A percentile compares a stretch with the other conserved stretches of the same genome.
Evolutionary conservation across 495 filamentous ascomycete genomes (phyloP).

Genomic region (Eremomyces bilateralis): DNA sequence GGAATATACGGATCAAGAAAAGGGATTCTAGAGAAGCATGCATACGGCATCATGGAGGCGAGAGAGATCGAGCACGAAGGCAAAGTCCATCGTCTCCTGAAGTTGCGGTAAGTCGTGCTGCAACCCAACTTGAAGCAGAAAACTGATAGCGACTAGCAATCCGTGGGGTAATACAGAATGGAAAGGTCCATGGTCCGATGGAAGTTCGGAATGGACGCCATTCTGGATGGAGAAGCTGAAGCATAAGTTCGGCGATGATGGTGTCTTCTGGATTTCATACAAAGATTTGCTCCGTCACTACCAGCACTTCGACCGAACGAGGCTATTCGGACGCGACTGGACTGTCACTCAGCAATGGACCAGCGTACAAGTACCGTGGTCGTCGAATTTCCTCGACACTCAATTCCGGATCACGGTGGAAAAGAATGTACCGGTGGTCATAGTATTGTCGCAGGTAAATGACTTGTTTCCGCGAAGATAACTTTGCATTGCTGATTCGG

Average conservation of each 20-base stretch:
- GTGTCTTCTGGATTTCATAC: constrained; percentile 58
- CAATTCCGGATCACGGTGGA: constrained; percentile 54
- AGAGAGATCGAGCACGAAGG: constrained; percentile 51
- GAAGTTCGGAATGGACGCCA: constrained; percentile 77
- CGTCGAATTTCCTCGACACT: constrained; percentile 61
- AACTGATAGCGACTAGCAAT: too few relatives aligned
- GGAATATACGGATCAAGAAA: constrained; percentile 30
- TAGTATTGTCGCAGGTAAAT: constrained; percentile 66
- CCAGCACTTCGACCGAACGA: constrained; percentile 61
- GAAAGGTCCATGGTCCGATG: constrained; percentile 33
- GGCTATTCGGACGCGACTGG: constrained; percentile 76
- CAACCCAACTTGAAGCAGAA: too few relatives aligned
- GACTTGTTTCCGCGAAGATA: too few relatives aligned
- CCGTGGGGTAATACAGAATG: constrained; percentile 80
- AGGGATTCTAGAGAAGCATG: constrained; percentile 61
- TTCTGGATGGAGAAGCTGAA: constrained; percentile 63
- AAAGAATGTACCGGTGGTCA: constrained; percentile 45
- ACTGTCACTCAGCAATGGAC: constrained; percentile 70
- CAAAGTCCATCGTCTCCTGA: constrained; percentile 52
- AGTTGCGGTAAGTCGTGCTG: too few relatives aligned
- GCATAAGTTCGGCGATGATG: constrained; percentile 79
- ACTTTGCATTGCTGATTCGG: too few relatives aligned
- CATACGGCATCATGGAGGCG: constrained; percentile 75
- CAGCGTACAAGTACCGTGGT: constrained; percentile 65
- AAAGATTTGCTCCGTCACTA: constrained; percentile 69